Evolutionary conservation across 495 filamentous ascomycete species (phyloP).

Genomic region (Penicillium paradoxum): DNA sequence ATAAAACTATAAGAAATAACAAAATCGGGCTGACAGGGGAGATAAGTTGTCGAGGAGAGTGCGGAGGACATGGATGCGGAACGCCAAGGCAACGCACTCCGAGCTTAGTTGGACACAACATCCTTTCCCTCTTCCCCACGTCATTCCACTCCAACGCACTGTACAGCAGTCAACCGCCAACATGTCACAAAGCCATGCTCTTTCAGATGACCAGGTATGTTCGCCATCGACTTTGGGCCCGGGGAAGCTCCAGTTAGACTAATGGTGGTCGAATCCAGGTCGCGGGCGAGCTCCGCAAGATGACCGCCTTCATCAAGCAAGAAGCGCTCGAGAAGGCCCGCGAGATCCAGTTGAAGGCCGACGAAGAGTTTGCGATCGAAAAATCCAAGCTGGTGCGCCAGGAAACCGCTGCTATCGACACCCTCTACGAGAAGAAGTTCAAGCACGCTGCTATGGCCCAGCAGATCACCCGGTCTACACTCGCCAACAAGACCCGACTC

Average conservation of each 20-base stretch:
- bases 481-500: conserved; percentile 91
- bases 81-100: conserved; percentile 22
- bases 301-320: conserved; percentile 99
- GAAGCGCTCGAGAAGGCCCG: conserved; percentile 94
- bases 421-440: conserved; percentile 92
- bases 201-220: conserved; percentile 93
- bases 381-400: conserved; percentile 96
- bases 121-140: conserved; percentile 20
- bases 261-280: conserved; percentile 53
- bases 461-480: conserved; percentile 91
- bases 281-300: conserved; percentile 93
- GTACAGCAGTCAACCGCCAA: conserved; percentile 34
- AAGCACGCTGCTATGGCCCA: conserved; percentile 95
- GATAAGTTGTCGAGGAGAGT: conserved; percentile 9
- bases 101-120: conserved; percentile 26
- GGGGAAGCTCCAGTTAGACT: conserved; percentile 8
- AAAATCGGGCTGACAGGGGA: conserved; percentile 5
- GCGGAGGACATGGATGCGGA: conserved; percentile 20
- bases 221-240: background rate
- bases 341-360: conserved; percentile 95
- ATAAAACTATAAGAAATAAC: conserved; percentile 1
- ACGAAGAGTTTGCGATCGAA: conserved; percentile 97
- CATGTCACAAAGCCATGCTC: conserved; percentile 89
- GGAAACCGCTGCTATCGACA: conserved; percentile 89
- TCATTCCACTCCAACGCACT: conserved; percentile 17